A percentile compares a stretch with the other conserved stretches of the same genome.
Conservation (phyloP, 352 stramenopile species). For the Globisporangium perplexum region DNA sequence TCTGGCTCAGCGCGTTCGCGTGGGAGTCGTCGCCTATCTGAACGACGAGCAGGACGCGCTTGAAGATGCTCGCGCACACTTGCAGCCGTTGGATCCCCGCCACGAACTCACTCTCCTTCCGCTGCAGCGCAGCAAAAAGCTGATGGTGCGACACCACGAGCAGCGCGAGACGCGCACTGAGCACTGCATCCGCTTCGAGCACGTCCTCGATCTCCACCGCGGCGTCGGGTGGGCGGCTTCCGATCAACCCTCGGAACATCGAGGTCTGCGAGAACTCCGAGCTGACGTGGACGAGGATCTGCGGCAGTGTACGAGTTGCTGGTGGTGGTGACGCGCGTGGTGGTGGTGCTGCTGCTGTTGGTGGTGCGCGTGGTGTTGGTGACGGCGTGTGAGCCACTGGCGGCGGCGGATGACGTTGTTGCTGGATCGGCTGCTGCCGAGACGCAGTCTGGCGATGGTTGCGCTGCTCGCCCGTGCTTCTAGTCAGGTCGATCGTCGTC, state of each 20-base stretch:
- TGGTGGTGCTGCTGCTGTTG: neutral
- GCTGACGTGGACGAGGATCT: conserved; percentile 23
- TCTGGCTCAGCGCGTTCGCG: conserved; percentile 1
- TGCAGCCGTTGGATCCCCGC: conserved; percentile 23
- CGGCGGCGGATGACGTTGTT: neutral
- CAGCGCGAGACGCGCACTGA: conserved; percentile 33
- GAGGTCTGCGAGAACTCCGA: conserved; percentile 22
- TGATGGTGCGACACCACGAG: conserved; percentile 19
- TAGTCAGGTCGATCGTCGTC: conserved; percentile 1
- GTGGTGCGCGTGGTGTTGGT: neutral
- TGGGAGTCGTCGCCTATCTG: conserved; percentile 7
- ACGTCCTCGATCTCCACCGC: conserved; percentile 31
- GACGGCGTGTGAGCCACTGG: no score
- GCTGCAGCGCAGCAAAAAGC: conserved; percentile 15
- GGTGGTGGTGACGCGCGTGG: neutral
- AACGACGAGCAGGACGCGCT: conserved; percentile 44
- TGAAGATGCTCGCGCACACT: conserved; percentile 35
- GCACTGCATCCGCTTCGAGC: conserved; percentile 39
- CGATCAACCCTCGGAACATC: conserved; percentile 18
- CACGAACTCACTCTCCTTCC: conserved; percentile 18
- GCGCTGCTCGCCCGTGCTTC: neutral
- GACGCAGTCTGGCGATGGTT: neutral
- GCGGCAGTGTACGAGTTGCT: neutral
- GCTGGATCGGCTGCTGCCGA: neutral
- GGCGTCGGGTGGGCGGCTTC: conserved; percentile 9